Evolutionary conservation across 1,284 basidiomycete genomes (phyloP).

Genomic region (Pisolithus thermaeus): DNA sequence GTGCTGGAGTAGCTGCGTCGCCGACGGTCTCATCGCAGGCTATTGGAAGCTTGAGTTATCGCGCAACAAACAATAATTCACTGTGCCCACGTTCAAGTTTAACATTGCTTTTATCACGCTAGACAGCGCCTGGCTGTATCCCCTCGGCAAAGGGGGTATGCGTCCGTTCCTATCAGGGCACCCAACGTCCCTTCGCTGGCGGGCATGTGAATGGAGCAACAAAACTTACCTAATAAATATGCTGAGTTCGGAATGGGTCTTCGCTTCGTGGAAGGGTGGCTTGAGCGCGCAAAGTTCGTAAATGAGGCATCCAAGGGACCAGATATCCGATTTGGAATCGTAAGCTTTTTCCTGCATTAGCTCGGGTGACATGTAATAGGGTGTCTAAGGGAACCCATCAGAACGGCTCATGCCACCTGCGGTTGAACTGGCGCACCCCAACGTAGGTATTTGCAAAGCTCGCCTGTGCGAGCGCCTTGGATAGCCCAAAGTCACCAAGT

Average conservation of each 20-base stretch:
- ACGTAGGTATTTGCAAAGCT: slow-evolving; percentile 95
- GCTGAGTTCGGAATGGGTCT: slow-evolving; percentile 81
- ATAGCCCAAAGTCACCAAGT: slow-evolving; percentile 93
- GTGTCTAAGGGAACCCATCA: slow-evolving; percentile 54
- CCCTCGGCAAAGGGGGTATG: slow-evolving; percentile 79
- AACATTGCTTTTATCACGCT: slow-evolving; percentile 84
- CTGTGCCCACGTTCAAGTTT: slow-evolving; percentile 65
- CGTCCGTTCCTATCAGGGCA: slow-evolving; percentile 62
- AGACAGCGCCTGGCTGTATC: slow-evolving; percentile 69
- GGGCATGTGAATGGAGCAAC: background rate
- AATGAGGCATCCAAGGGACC: slow-evolving; percentile 94
- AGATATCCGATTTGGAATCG: slow-evolving; percentile 96
- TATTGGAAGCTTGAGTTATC: slow-evolving; percentile 22
- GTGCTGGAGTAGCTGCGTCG: slow-evolving; percentile 70
- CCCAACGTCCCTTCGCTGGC: slow-evolving; percentile 3
- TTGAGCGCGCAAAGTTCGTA: slow-evolving; percentile 92
- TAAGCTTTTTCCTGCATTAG: slow-evolving; percentile 95
- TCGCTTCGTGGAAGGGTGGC: slow-evolving; percentile 87
- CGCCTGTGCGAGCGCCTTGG: slow-evolving; percentile 83
- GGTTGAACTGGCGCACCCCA: slow-evolving; percentile 55
- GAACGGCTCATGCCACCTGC: background rate
- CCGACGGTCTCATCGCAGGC: slow-evolving; percentile 82
- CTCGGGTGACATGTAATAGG: slow-evolving; percentile 98
- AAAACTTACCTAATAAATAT: slow-evolving; percentile 65
- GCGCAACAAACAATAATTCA: slow-evolving; percentile 1